Evolutionary conservation across 345 rosid species (phyloP), one percentile per base, ranked within the genome.

Genomic region (Hirschfeldia incana): DNA sequence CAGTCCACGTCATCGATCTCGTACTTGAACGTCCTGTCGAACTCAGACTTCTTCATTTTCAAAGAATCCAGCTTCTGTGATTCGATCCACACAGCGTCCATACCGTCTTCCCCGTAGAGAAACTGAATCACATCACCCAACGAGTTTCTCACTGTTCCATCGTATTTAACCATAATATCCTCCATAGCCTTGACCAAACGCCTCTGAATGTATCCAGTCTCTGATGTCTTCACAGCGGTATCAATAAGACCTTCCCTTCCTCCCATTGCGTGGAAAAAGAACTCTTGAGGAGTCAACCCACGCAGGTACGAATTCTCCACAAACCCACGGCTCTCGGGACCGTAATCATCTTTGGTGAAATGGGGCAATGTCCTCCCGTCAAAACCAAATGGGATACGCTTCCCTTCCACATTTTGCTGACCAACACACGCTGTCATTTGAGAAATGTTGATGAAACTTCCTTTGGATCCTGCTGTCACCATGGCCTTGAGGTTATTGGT

Each of bases 371-470:
- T 94, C 74, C 98, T 88, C 67, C 88, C 98, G 62, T 89, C 79
- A 63, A 94, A 94, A 30, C 99, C 99, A 86, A 84, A 94, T 0
- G 98, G 99, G 28, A 93, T 94, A 58, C 99, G 97, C 83, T 91
- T 94, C 64, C 98, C 98, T 89, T 94, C 99, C 33, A 94, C 99
- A 86, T 94, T 94, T 83, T 94, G 99, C 89, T 94, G 99, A 63
- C 99, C 99, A 63, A 94, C 98, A 87, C 98, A 94, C 64, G 98
- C 99, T 81, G 98, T 94, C 99, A 94, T 94, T 81, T 94, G 98
- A 60, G 99, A 94, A 76, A 93, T 94, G 70, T 94, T 94, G 70
- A 94, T 94, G 82, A 94, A 94, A 90, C 99, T 94, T 76, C 98
- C 99, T 83, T 94, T 94, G 12, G 98, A 94, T 76, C 99, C 99